Base-by-base conservation (phyloP, 2,329 filamentous ascomycete species). In the Fusarium palustre region DNA sequence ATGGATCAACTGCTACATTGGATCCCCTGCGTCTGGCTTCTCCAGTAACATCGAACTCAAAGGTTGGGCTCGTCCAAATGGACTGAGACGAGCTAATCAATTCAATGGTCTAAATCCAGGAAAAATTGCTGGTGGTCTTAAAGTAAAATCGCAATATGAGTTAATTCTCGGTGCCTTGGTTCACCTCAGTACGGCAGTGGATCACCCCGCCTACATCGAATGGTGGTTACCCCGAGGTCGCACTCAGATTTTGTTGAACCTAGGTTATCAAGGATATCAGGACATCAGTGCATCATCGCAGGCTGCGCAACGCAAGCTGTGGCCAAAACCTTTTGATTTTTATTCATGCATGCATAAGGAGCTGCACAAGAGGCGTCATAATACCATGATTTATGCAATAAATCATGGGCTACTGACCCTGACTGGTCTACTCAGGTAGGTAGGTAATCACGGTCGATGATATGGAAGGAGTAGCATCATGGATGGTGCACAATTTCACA, bases 1-100 rank as follows among this genome's bases (percentile, higher is more conserved):
- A 68, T 73, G 68, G 65, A 59, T 64, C 59, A 69, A 70, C 64
- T 71, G 59, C 72, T 71, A 69, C 52, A 68, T 74, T 65, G 34
- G 70, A 70, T 72, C 48, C 61, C 66, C 64, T 74, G 62, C 68
- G 65, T 69, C 47, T 63, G 57, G 48, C 46, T 42, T 54, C 47
- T 55, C 50, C 52, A 61, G 31, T 42, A 42, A 45, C 8, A 59
- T 53, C 13, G 25, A 59, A 50, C 50, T 54, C 36, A 46, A 57
- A 48, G 42, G 13, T 41, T 34, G 43, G 31, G 38, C 46, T 56
- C 42, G 56, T 61, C 49, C 22, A 38, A 41, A 38, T 43, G 54
- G 49, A 30, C 25, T 31, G n/a, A 53, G 54, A 41, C 38, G 34
- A 36, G 38, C 47, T 50, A 52, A 53, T 28, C 20, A 22, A 24